Base-by-base conservation (phyloP, 2,329 filamentous ascomycete genomes). In the Talaromyces pinophilus region DNA sequence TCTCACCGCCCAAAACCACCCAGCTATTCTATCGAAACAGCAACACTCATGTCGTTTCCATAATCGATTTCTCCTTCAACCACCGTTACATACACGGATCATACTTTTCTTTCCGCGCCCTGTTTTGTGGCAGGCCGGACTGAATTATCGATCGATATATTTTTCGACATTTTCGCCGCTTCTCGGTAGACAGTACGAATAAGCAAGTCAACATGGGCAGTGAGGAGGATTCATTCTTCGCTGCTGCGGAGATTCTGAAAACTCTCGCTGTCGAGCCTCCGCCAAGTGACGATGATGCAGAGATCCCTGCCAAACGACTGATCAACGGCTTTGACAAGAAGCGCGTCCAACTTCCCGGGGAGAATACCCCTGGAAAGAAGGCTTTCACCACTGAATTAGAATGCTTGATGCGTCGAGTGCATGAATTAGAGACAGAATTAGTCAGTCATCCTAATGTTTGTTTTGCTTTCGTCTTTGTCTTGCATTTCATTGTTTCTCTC, bases 351-450 rank as follows among this genome's bases (percentile, higher is more conserved):
- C 85, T 98, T 28, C 93, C 94, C 15, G 95, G 95, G 67, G 85
- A 87, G 66, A 86, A 92, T 67, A 90, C 87, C 54, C 80, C 87
- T 42, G 90, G 90, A 71, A 98, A 98, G 81, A 84, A 86, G 71
- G 85, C 85, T 38, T 87, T 98, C 68, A 93, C 98, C 81, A 84
- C 85, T 67, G 94, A 98, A 81, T 86, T 99, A 66, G 87, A 90
- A 61, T 90, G 91, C 65, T 86, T 98, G 69, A 87, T 90, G 67
- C 82, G 88, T 68, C 86, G 95, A 71, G 88, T 98, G 71, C 90
- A 93, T 70, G 88, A 89, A 70, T 87, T 98, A 72, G 93, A 98
- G 82, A 87, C 88, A 72, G 90, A 90, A 80, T 90, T 91, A 70
- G 87, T 86, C 74, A 77, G 75, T 73, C 72, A 73, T 72, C 73